Evolutionary conservation across 2,329 filamentous ascomycete genomes (phyloP), one percentile per base, ranked within the genome.

Genomic region (Neopestalotiopsis rosae): DNA sequence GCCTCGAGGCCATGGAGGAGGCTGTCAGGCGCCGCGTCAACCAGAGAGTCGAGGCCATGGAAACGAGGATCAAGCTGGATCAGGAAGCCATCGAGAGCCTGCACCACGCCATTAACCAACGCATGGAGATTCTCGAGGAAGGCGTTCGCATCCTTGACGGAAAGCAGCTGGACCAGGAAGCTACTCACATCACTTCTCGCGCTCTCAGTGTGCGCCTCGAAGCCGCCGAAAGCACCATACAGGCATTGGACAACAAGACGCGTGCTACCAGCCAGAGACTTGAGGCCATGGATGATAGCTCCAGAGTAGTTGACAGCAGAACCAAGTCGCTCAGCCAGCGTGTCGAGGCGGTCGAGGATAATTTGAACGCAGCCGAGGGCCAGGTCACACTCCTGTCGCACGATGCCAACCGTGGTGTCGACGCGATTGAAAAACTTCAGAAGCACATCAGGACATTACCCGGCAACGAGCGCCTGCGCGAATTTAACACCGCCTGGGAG

Each of bases 131-230:
- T 12, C 73, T 76, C 9, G 74, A 76, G 65, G 71, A 72, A 13
- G 74, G 70, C 42, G 72, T 76, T 32, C 68, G 66, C 63, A 72
- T 72, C 12, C 71, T 76, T 30, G 74, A 76, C 67, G 56, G 72
- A 63, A 75, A 74, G 68, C 74, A 76, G 42, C 72, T 76, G 12
- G 74, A 76, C n/a, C 72, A 75, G 67, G 74, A 76, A 66, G 74
- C 74, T 14, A 71, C 71, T 49, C 68, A 68, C 40, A 72, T 76
- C 30, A 71, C 70, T 10, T 71, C 75, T 65, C 65, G 71, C 40
- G 69, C 67, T 1, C 70, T 76, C n/a, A 65, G 70, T 57, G 71
- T 72, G 63, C 73, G 74, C 10, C 71, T 76, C n/a, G 70, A 74
- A n/a, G 58, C 65, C 2, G 68, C 72, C 9, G 74, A 75, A 67